phyloP scores from a whole-genome alignment of 495 filamentous ascomycete genomes.

The Aspergillus sparsus region DNA sequence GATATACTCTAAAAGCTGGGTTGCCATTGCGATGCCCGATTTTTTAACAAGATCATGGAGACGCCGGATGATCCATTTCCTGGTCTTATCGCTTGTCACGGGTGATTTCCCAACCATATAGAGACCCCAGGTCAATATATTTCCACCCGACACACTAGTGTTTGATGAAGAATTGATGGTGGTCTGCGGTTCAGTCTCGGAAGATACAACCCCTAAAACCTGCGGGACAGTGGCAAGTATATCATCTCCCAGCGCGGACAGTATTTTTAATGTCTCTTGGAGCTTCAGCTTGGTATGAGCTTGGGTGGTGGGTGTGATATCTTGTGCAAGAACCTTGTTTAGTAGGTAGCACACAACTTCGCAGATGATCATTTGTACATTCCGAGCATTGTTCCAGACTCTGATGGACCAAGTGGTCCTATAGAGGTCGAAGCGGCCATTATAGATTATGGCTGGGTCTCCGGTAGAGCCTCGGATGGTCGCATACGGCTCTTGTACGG shows the following conservation, averaged over 20 bases:
- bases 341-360: slow-evolving; percentile 26
- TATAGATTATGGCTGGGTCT: slow-evolving; percentile 24
- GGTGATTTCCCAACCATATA: slow-evolving; percentile 35
- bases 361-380: slow-evolving; percentile 27
- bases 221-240: slow-evolving; percentile 52
- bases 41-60: slow-evolving; percentile 32
- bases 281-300: slow-evolving; percentile 28
- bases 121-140: slow-evolving; percentile 39
- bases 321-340: slow-evolving; percentile 19
- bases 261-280: slow-evolving; percentile 30
- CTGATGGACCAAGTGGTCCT: slow-evolving; percentile 27
- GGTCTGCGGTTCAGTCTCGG: slow-evolving; percentile 5
- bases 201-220: slow-evolving; percentile 26
- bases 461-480: slow-evolving; percentile 13
- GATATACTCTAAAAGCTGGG: slow-evolving; percentile 25
- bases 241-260: slow-evolving; percentile 40
- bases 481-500: slow-evolving; percentile 30
- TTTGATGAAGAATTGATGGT: slow-evolving; percentile 11
- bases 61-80: slow-evolving; percentile 40
- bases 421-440: slow-evolving; percentile 30
- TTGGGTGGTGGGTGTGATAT: slow-evolving; percentile 16
- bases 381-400: slow-evolving; percentile 34
- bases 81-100: slow-evolving; percentile 23
- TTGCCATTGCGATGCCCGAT: slow-evolving; percentile 29
- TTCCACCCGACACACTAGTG: slow-evolving; percentile 30